A percentile compares a stretch with the other conserved stretches of the same genome.
Evolutionary conservation across 225 moss, liverwort and hornwort genomes (phyloP).

Genomic region (Thuidium tamariscinum): DNA sequence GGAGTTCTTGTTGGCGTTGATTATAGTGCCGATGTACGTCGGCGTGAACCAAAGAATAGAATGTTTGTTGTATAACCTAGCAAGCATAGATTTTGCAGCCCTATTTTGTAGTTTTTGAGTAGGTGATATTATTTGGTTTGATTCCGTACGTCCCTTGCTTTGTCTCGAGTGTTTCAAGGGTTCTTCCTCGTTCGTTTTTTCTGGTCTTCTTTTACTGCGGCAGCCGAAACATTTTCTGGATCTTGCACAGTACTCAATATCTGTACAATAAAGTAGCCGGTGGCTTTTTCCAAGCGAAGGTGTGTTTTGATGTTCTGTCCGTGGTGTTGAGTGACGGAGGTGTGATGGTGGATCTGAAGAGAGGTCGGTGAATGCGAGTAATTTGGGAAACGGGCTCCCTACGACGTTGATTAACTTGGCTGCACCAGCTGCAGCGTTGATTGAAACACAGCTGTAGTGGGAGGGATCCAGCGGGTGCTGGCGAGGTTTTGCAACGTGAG

Average conservation of each 20-base stretch:
- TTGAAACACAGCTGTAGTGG: not conserved
- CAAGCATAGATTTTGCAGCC: not conserved
- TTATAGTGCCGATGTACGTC: not conserved
- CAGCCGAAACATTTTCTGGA: constrained; percentile 9
- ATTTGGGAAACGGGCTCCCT: no score
- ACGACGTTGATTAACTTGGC: not conserved
- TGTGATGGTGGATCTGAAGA: not conserved
- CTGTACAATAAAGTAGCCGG: constrained; percentile 20
- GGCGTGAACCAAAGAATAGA: not conserved
- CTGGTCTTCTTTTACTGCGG: not conserved
- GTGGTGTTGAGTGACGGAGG: not conserved
- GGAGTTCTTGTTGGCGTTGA: not conserved
- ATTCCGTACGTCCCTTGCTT: not conserved
- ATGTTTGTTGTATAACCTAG: not conserved
- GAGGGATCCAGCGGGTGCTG: no score
- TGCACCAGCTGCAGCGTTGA: not conserved
- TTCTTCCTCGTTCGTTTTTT: not conserved
- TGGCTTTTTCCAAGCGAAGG: not conserved
- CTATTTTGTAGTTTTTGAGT: not conserved
- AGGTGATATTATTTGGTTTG: not conserved
- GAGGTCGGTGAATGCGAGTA: not conserved
- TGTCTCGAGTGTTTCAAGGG: not conserved
- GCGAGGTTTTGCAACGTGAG: not conserved
- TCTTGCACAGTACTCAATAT: not conserved
- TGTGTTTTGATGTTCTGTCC: not conserved